phyloP scores from a whole-genome alignment of 1,139 yeast genomes.

The Saccharomycopsis hybrid region DNA sequence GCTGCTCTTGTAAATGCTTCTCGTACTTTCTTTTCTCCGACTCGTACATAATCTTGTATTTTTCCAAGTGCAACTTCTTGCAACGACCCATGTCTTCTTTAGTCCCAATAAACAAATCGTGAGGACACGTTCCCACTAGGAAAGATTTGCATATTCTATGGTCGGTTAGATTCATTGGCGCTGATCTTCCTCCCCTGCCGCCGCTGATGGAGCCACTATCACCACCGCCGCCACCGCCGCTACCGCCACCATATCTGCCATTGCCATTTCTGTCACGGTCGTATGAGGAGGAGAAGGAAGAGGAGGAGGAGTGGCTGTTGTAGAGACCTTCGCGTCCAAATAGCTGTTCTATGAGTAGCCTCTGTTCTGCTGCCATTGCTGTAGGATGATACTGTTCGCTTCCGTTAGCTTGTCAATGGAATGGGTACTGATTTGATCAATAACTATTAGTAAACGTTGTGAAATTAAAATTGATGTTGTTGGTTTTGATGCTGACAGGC shows the following conservation, averaged over 20 bases:
- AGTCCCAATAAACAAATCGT: conserved; percentile 76
- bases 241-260: neutral
- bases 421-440: no score
- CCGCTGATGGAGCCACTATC: conserved; percentile 21
- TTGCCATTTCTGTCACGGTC: neutral
- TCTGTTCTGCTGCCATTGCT: conserved; percentile 21
- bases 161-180: conserved; percentile 40
- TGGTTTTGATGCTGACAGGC: no score
- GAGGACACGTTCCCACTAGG: conserved; percentile 83
- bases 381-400: neutral
- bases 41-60: conserved; percentile 67
- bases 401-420: no score
- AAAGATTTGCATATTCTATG: conserved; percentile 73
- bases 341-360: conserved; percentile 17
- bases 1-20: conserved; percentile 66
- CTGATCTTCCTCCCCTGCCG: conserved; percentile 13
- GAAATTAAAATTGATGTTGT: no score
- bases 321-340: conserved; percentile 18
- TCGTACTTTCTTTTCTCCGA: conserved; percentile 38
- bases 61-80: conserved; percentile 70
- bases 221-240: conserved; percentile 19
- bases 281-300: neutral
- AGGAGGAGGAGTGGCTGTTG: neutral
- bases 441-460: no score
- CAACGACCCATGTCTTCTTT: conserved; percentile 82